These are phyloP conservation scores for Escallonia rubra DNA, from an alignment of 129 eudicot species.

Conservation along the genomic window DNA sequence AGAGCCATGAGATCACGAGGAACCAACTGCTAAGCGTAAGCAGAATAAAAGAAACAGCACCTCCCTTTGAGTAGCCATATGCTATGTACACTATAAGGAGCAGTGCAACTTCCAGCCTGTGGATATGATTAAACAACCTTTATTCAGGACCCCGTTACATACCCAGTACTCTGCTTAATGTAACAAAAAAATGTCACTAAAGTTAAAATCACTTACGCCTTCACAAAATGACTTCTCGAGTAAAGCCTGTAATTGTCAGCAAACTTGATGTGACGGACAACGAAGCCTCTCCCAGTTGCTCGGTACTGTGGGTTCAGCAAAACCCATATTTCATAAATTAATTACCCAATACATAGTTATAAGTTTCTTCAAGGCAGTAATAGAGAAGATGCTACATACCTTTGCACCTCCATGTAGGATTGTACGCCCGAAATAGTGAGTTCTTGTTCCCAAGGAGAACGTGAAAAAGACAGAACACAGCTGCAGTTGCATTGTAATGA, in stretches of 20 bases:
- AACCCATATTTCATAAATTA: constrained; percentile 1
- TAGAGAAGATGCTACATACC: constrained; percentile 34
- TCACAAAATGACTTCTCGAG: constrained; percentile 96
- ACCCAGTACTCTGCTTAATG: background rate
- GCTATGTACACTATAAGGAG: constrained; percentile 82
- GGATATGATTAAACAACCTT: background rate
- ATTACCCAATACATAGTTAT: constrained; percentile 1
- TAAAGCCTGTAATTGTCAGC: constrained; percentile 97
- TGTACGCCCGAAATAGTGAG: constrained; percentile 97
- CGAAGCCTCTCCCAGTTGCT: constrained; percentile 99
- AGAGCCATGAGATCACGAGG: constrained; percentile 93
- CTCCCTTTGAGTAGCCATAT: constrained; percentile 72
- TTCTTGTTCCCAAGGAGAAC: constrained; percentile 92
- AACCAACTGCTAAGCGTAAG: constrained; percentile 96
- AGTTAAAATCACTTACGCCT: constrained; percentile 69
- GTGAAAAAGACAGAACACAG: constrained; percentile 97
- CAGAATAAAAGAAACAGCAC: constrained; percentile 69
- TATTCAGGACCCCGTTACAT: background rate
- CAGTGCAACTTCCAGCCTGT: constrained; percentile 92
- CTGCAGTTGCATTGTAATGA: constrained; percentile 94
- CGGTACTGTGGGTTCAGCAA: constrained; percentile 51
- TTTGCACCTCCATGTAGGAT: constrained; percentile 98
- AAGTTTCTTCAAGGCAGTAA: constrained; percentile 6
- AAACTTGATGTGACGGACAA: constrained; percentile 93
- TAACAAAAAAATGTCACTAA: background rate